phyloP scores from a whole-genome alignment of 495 filamentous ascomycete species.

The Cercophora scortea region DNA sequence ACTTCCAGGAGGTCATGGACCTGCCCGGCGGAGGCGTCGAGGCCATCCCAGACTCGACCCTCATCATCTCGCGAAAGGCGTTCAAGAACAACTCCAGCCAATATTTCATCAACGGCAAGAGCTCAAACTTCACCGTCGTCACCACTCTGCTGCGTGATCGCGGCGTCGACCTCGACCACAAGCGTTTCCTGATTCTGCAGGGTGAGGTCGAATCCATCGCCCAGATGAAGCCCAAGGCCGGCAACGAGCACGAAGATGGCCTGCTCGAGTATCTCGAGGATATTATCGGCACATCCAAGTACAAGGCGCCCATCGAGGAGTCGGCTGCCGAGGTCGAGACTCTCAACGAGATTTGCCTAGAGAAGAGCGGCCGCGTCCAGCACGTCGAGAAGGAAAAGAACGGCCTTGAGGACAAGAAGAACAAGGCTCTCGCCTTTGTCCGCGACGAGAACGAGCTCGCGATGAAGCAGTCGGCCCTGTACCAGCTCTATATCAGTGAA shows the following conservation, averaged over 20 bases:
- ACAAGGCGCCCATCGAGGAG: conserved; percentile 95
- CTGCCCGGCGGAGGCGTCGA: conserved; percentile 63
- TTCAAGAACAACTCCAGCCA: conserved; percentile 98
- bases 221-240: conserved; percentile 97
- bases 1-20: conserved; percentile 92
- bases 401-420: conserved; percentile 87
- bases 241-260: conserved; percentile 90
- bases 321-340: conserved; percentile 79
- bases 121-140: conserved; percentile 85
- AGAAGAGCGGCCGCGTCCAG: conserved; percentile 90
- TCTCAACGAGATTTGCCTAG: conserved; percentile 87
- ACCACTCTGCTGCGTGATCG: conserved; percentile 80
- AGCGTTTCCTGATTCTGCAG: conserved; percentile 94
- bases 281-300: conserved; percentile 96
- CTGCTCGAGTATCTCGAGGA: conserved; percentile 95
- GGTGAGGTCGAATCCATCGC: conserved; percentile 98
- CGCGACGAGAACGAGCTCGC: conserved; percentile 88
- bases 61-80: conserved; percentile 83
- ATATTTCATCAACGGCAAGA: conserved; percentile 87
- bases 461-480: conserved; percentile 79
- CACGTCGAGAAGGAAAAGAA: conserved; percentile 98
- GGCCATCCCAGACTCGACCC: conserved; percentile 69
- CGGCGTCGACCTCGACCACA: conserved; percentile 94
- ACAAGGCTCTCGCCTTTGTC: conserved; percentile 83
- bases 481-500: conserved; percentile 82